Base-by-base conservation (phyloP, 176 grass and related monocot genomes). In the Bolboschoenus planiculmis region DNA sequence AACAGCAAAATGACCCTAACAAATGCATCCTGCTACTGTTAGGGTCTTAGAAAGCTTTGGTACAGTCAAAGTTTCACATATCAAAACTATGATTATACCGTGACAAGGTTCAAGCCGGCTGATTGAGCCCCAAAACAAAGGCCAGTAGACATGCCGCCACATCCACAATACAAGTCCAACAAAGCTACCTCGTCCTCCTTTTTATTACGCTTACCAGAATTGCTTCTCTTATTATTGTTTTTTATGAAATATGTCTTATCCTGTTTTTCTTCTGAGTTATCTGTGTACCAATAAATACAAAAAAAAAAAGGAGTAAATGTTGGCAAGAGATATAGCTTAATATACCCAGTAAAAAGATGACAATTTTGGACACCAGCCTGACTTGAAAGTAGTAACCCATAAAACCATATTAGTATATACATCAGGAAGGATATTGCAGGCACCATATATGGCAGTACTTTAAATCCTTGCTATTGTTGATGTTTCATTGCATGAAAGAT, bases 101-200 rank as follows among this genome's bases (percentile, higher is more conserved):
- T 83, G 27, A 82, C 82, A 87, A 98, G 92, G 87, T 91, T 94
- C 71, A 91, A 84, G 82, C 85, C 87, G 48, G 90, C 95, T 74
- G 50, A 37, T 56, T 26, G 78, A 92, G 95, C 92, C 37, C 95
- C 92, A 83, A 91, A 71, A 84, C 84, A 89, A 90, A 97, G 95
- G 56, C 95, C 90, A 91, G 87, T 94, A 84, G 95, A 97, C 95
- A 97, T 94, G 83, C 95, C 95, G 61, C 92, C 95, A 84, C 90
- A 97, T 78, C 92, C 95, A 84, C 87, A 92, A 78, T 91, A 97
- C 0, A 97, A 80, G 86, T 97, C 95, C 88, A 97, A 90, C 62
- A 97, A 79, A 87, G 83, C 65, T 55, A 97, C 85, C 43, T 94
- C 92, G 54, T 83, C 86, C 48, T 88, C 54, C 79, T 78, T 83